These are phyloP conservation scores for Xenoacremonium recifei DNA, from an alignment of 2,329 filamentous ascomycete species.

Conservation along the genomic window DNA sequence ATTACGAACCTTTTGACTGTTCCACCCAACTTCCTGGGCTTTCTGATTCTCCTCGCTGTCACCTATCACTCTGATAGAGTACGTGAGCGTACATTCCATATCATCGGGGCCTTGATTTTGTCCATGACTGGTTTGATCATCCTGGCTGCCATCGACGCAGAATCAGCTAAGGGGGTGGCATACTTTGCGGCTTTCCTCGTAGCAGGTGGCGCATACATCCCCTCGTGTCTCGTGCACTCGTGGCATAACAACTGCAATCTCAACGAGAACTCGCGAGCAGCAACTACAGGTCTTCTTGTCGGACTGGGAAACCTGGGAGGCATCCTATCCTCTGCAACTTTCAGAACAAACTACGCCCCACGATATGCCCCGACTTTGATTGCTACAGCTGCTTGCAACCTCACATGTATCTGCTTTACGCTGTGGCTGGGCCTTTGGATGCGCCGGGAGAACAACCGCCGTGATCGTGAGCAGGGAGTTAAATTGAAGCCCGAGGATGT, in stretches of 20 bases:
- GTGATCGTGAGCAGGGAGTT: constrained; percentile 13
- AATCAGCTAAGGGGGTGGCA: constrained; percentile 39
- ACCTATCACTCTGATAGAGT: constrained; percentile 43
- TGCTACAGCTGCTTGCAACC: constrained; percentile 35
- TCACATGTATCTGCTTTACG: constrained; percentile 18
- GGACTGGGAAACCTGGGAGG: constrained; percentile 49
- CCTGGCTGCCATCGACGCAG: constrained; percentile 40
- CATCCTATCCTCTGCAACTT: constrained; percentile 43
- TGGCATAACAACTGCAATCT: constrained; percentile 55
- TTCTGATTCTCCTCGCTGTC: constrained; percentile 42
- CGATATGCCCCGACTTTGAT: constrained; percentile 47
- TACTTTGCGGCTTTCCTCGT: constrained; percentile 52
- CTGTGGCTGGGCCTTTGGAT: constrained; percentile 19
- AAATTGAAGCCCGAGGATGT: constrained; percentile 14
- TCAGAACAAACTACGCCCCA: constrained; percentile 46
- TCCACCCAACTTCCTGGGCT: constrained; percentile 46
- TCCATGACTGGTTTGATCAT: constrained; percentile 44
- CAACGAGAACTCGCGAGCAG: constrained; percentile 45
- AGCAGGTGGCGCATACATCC: constrained; percentile 43
- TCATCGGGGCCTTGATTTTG: constrained; percentile 33
- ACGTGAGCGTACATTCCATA: constrained; percentile 45
- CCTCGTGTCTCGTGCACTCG: constrained; percentile 44
- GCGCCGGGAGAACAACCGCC: constrained; percentile 11
- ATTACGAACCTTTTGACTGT: constrained; percentile 49
- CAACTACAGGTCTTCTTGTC: constrained; percentile 46